These are phyloP conservation scores for Populus hybrid DNA, from an alignment of 441 rosid species.

Conservation along the genomic window DNA sequence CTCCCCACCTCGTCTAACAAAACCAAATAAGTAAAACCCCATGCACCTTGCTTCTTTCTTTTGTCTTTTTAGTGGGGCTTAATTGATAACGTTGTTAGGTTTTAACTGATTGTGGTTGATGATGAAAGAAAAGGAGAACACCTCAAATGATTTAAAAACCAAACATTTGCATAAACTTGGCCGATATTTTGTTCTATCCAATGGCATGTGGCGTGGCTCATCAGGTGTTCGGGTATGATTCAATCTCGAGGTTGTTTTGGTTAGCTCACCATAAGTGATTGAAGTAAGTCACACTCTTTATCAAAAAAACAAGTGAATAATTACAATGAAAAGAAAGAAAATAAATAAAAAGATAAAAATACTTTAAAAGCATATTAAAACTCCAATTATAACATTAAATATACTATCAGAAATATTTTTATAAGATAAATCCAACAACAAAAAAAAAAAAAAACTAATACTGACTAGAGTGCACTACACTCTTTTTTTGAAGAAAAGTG, in stretches of 20 bases:
- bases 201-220: neutral
- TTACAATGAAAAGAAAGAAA: too few species aligned
- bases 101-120: neutral
- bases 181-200: neutral
- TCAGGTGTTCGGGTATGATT: neutral
- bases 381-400: fast-evolving
- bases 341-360: too few species aligned
- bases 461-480: too few species aligned
- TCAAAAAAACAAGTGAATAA: too few species aligned
- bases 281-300: too few species aligned
- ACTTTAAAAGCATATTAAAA: too few species aligned
- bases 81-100: neutral
- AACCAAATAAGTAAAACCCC: neutral
- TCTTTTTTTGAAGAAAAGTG: too few species aligned
- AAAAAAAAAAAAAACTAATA: too few species aligned
- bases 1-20: too few species aligned
- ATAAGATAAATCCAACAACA: too few species aligned
- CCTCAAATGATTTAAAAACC: neutral
- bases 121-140: neutral
- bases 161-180: neutral
- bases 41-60: neutral
- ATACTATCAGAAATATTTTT: fast-evolving
- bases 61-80: neutral
- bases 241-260: neutral
- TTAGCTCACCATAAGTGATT: neutral